These are phyloP conservation scores for Aspergillus fischeri DNA, from an alignment of 2,329 filamentous ascomycete species.

Conservation along the genomic window DNA sequence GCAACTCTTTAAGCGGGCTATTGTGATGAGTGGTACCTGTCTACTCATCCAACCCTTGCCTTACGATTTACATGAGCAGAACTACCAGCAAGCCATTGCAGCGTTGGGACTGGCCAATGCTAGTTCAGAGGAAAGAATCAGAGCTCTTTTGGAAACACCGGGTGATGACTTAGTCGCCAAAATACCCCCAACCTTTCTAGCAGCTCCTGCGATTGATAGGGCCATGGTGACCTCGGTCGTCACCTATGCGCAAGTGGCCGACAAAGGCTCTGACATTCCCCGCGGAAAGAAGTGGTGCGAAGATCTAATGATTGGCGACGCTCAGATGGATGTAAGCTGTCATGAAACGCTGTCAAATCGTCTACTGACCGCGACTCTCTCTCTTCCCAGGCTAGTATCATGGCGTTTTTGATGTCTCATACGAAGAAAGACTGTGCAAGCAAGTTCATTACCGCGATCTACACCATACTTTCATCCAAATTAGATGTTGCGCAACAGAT, in stretches of 20 bases:
- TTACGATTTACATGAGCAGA: slow-evolving; percentile 35
- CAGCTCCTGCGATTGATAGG: slow-evolving; percentile 41
- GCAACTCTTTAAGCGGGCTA: slow-evolving; percentile 40
- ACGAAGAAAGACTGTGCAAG: slow-evolving; percentile 19
- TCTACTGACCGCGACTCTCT: slow-evolving; percentile 2
- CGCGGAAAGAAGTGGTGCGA: slow-evolving; percentile 45
- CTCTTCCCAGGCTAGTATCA: slow-evolving; percentile 21
- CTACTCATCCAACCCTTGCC: slow-evolving; percentile 42
- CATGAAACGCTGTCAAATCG: neutral
- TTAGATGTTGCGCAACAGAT: slow-evolving; percentile 23
- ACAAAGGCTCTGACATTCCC: slow-evolving; percentile 26
- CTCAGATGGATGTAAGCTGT: slow-evolving; percentile 43
- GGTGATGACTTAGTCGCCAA: slow-evolving; percentile 40
- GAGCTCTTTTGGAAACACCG: slow-evolving; percentile 39
- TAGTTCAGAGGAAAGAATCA: slow-evolving; percentile 38
- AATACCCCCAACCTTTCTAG: slow-evolving; percentile 31
- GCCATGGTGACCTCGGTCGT: slow-evolving; percentile 34
- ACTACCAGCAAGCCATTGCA: slow-evolving; percentile 39
- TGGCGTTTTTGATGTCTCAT: slow-evolving; percentile 26
- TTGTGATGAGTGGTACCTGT: slow-evolving; percentile 43
- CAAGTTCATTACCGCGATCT: slow-evolving; percentile 19
- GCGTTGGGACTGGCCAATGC: slow-evolving; percentile 38
- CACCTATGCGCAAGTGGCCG: slow-evolving; percentile 21
- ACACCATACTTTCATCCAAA: slow-evolving; percentile 19
- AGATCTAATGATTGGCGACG: slow-evolving; percentile 47